Conservation (phyloP, 164 flowering plant genomes). For the Tetrastigma voinierianum region DNA sequence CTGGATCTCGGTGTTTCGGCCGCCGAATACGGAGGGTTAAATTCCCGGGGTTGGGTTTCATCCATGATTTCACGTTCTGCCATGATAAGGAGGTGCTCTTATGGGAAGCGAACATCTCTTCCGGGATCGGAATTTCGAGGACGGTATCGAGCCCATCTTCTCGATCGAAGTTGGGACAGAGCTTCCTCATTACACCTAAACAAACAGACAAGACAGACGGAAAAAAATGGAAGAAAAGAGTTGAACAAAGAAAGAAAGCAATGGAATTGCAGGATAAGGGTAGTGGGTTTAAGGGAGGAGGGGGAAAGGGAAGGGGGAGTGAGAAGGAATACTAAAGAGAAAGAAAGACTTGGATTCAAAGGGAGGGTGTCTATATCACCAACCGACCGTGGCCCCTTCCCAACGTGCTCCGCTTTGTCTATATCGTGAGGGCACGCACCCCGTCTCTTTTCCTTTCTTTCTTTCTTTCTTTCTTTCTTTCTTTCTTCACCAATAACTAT, state of each 20-base stretch:
- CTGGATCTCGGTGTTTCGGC: slow-evolving; percentile 61
- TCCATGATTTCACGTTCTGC: slow-evolving; percentile 76
- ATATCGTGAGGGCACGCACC: slow-evolving; percentile 48
- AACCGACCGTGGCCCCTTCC: slow-evolving; percentile 42
- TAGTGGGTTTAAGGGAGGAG: neutral
- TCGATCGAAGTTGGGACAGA: slow-evolving; percentile 77
- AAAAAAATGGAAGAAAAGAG: neutral
- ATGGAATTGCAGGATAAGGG: neutral
- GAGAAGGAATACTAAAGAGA: neutral
- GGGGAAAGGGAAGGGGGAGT: slow-evolving; percentile 11
- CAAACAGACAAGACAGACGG: slow-evolving; percentile 3
- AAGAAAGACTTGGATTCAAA: slow-evolving; percentile 16
- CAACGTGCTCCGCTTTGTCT: slow-evolving; percentile 39
- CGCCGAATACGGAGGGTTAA: slow-evolving; percentile 34
- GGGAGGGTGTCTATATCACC: slow-evolving; percentile 28
- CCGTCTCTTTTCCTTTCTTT: neutral
- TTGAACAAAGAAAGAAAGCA: slow-evolving; percentile 2
- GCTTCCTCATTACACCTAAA: slow-evolving; percentile 80
- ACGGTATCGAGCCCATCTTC: slow-evolving; percentile 90
- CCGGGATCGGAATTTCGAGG: slow-evolving; percentile 93
- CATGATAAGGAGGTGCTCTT: slow-evolving; percentile 37
- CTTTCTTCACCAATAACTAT: too few relatives aligned
- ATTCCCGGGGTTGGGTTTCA: slow-evolving; percentile 35
- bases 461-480: too few relatives aligned
- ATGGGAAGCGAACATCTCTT: slow-evolving; percentile 57